Base-by-base conservation (phyloP, 2,329 filamentous ascomycete genomes). In the Polytolypa hystricis region DNA sequence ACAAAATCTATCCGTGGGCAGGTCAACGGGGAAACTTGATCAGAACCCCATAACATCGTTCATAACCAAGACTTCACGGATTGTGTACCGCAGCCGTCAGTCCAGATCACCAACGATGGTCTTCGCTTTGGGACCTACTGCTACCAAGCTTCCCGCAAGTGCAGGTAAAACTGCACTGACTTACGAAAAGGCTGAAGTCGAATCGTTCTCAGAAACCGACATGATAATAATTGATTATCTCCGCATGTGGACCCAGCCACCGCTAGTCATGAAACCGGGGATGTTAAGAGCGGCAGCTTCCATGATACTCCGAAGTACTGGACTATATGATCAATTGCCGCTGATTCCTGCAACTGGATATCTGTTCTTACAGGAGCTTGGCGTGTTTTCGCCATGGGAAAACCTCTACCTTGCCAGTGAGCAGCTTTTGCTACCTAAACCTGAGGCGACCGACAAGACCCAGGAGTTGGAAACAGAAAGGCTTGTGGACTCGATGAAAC, bases 361-460 rank as follows among this genome's bases (percentile, higher is more conserved):
- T 33, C 45, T 73, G 11, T 69, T 79, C 35, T 50, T 80, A 18
- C 73, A 79, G 47, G 76, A 80, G 46, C 56, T 79, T 15, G 76
- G 76, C 2, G 70, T 74, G 0, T 54, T 77, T n/a, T 51, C 67
- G 6, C 75, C 76, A 0, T 74, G 69, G 60, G 70, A 74, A 43
- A 74, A 77, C 42, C 55, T 67, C 11, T 49, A 61, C 11, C 52
- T 70, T 1, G 67, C 71, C 30, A 66, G 74, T 35, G 65, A 66
- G 39, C 61, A 65, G 37, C 53, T 77, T 9, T 60, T 68, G 44
- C 61, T 77, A 14, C 73, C 73, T 4, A 57, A 66, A 40, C 52
- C 53, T 0, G 43, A 57, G 26, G 57, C 54, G 3, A 49, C 52
- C 15, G 61, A 62, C 33, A 39, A 43, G 19, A 41, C 53, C 33